Conservation (phyloP, 306 rosid genomes). For the Dryas octopetala region DNA sequence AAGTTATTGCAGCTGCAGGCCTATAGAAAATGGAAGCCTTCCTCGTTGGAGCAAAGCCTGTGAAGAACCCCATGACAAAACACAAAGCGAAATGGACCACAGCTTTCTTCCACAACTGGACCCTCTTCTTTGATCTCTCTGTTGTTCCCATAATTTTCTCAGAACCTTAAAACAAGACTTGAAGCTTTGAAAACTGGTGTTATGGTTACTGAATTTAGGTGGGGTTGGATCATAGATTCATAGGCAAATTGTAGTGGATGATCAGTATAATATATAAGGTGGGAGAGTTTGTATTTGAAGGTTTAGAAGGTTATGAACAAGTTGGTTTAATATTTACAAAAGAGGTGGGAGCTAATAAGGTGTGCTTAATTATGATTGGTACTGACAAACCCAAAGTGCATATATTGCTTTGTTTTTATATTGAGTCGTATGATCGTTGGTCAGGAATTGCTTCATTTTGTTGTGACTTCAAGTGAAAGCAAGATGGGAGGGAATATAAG, state of each 20-base stretch:
- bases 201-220: neutral
- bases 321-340: conserved; percentile 9
- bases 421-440: conserved; percentile 32
- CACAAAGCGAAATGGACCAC: conserved; percentile 77
- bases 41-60: conserved; percentile 88
- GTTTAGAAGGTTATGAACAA: neutral
- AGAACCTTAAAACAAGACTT: conserved; percentile 16
- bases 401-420: conserved; percentile 10
- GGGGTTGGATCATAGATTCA: conserved; percentile 24
- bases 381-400: conserved; percentile 46
- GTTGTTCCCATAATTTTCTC: conserved; percentile 54
- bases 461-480: conserved; percentile 83
- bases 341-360: conserved; percentile 14
- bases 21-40: conserved; percentile 43
- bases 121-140: conserved; percentile 81
- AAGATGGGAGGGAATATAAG: conserved; percentile 23
- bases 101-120: conserved; percentile 82
- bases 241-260: conserved; percentile 17
- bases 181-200: neutral
- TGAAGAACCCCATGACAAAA: conserved; percentile 84
- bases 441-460: conserved; percentile 47
- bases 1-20: conserved; percentile 11
- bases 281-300: conserved; percentile 9
- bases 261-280: conserved; percentile 26
- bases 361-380: conserved; percentile 35